A percentile compares a stretch with the other conserved stretches of the same genome.
phyloP scores from a whole-genome alignment of 2,329 filamentous ascomycete species.

The Chrysoporthe deuterocubensis region DNA sequence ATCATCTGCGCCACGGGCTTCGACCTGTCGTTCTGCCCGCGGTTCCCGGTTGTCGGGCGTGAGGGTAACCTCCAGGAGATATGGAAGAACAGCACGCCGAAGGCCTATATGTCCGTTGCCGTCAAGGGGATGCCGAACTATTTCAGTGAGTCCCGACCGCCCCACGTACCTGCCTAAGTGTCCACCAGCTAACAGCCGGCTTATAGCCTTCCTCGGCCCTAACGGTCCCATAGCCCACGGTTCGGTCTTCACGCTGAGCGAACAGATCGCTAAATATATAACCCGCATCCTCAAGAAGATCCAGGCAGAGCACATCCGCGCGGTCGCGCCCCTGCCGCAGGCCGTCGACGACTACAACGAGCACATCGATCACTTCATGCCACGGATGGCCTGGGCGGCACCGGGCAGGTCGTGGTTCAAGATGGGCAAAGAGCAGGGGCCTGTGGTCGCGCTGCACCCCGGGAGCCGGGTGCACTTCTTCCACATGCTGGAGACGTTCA shows the following conservation, averaged over 20 bases:
- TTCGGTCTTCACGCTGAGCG: constrained; percentile 54
- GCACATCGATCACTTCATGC: constrained; percentile 56
- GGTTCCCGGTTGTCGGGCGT: constrained; percentile 54
- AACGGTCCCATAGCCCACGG: constrained; percentile 56
- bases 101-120: constrained; percentile 59
- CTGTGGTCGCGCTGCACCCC: constrained; percentile 55
- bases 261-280: constrained; percentile 58
- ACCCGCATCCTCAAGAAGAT: constrained; percentile 52
- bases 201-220: constrained; percentile 54
- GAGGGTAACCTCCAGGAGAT: constrained; percentile 55
- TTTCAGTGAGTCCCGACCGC: constrained; percentile 49
- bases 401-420: constrained; percentile 57
- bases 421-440: constrained; percentile 45
- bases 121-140: constrained; percentile 58
- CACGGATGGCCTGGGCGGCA: constrained; percentile 54
- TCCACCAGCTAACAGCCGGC: background rate
- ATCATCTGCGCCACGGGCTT: constrained; percentile 64
- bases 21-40: constrained; percentile 56
- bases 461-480: constrained; percentile 57
- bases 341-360: constrained; percentile 56
- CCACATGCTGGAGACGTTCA: constrained; percentile 54
- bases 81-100: constrained; percentile 49
- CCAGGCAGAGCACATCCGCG: constrained; percentile 54
- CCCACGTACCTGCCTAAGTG: too few species aligned
- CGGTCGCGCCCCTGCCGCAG: constrained; percentile 48